These are phyloP conservation scores for Cudoniella acicularis DNA, from an alignment of 495 filamentous ascomycete genomes.

Conservation along the genomic window DNA sequence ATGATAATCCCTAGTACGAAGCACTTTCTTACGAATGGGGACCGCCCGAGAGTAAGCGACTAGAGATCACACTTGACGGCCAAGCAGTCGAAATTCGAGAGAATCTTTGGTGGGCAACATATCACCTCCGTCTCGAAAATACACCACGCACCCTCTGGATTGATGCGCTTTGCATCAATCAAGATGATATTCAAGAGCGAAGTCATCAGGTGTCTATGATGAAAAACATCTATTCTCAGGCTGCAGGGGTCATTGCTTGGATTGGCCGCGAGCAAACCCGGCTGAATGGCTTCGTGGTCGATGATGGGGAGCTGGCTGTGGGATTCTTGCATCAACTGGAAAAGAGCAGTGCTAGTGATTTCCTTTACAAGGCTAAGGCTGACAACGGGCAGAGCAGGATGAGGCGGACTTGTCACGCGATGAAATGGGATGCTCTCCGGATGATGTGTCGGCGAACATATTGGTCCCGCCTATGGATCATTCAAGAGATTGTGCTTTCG, in stretches of 20 bases:
- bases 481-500: neutral
- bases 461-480: neutral
- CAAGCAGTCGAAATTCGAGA: neutral
- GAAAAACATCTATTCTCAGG: neutral
- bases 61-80: neutral
- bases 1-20: neutral
- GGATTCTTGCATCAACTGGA: too few species aligned
- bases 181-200: neutral
- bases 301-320: neutral
- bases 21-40: neutral
- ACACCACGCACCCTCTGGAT: neutral
- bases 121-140: neutral
- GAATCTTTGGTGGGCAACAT: neutral
- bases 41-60: neutral
- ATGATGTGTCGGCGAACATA: too few species aligned
- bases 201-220: neutral
- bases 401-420: too few species aligned
- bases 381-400: neutral
- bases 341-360: neutral
- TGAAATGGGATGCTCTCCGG: neutral
- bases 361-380: neutral
- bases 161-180: neutral
- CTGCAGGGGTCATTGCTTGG: neutral
- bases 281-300: too few species aligned
- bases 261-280: too few species aligned